Evolutionary conservation across 306 rosid species (phyloP).

Genomic region (Urtica urens): DNA sequence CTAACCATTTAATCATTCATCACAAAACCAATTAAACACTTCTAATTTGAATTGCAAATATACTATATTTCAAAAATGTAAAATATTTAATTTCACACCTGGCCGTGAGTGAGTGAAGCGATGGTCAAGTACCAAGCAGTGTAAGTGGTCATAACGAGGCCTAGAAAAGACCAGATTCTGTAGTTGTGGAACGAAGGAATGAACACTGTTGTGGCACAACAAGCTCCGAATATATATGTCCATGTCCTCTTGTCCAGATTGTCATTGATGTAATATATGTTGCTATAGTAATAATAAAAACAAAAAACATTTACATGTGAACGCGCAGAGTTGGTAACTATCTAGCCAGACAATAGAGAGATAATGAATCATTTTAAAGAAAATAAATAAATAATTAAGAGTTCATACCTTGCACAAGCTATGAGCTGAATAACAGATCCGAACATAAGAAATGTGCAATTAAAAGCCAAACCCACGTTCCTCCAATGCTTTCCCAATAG

Average conservation of each 20-base stretch:
- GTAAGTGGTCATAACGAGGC: conserved; percentile 96
- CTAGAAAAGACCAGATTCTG: conserved; percentile 94
- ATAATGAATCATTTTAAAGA: background rate
- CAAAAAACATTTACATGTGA: background rate
- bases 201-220: conserved; percentile 98
- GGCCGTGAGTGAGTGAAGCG: conserved; percentile 83
- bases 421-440: conserved; percentile 98
- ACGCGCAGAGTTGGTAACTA: no score
- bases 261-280: conserved; percentile 93
- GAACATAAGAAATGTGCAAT: conserved; percentile 96
- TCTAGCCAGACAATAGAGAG: no score
- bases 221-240: conserved; percentile 98
- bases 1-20: conserved; percentile 16
- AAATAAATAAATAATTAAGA: conserved; percentile 12
- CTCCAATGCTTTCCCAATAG: conserved; percentile 97
- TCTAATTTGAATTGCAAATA: no score
- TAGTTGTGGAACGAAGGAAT: conserved; percentile 95
- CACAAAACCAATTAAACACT: background rate
- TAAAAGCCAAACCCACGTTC: conserved; percentile 94
- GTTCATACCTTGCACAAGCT: conserved; percentile 92
- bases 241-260: conserved; percentile 97
- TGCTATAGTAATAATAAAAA: conserved; percentile 28
- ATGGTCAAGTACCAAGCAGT: conserved; percentile 94
- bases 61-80: no score
- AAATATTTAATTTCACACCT: conserved; percentile 33